Percentiles rank a stretch among this genome's conserved stretches.
These are phyloP conservation scores for Adansonia gregorii DNA, from an alignment of 441 rosid genomes.

Conservation along the genomic window DNA sequence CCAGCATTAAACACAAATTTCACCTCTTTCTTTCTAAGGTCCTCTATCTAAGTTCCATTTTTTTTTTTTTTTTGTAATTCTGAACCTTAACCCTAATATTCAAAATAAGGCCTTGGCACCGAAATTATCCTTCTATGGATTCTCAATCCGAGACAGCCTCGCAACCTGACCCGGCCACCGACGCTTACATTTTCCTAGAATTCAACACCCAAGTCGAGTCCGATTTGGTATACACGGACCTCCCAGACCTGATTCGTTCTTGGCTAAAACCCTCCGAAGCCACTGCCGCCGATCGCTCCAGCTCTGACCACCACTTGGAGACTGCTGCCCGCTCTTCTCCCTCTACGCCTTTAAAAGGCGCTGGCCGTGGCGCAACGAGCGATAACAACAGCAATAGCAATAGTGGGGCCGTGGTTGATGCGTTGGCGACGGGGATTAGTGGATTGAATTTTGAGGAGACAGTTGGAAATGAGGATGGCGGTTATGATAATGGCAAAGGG, in stretches of 20 bases:
- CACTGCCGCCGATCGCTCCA: slow-evolving; percentile 46
- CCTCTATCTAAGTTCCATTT: neutral
- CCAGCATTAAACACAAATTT: slow-evolving; percentile 11
- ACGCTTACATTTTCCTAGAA: slow-evolving; percentile 92
- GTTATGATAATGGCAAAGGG: slow-evolving; percentile 72
- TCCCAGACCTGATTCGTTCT: slow-evolving; percentile 58
- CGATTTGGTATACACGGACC: slow-evolving; percentile 89
- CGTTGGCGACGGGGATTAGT: slow-evolving; percentile 71
- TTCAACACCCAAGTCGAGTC: slow-evolving; percentile 95
- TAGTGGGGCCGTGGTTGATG: slow-evolving; percentile 56
- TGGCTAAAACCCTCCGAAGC: slow-evolving; percentile 95
- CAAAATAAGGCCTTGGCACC: slow-evolving; percentile 12
- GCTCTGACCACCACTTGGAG: slow-evolving; percentile 40
- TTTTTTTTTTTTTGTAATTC: neutral
- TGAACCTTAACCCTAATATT: slow-evolving; percentile 49
- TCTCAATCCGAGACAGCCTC: slow-evolving; percentile 89
- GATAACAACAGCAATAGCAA: slow-evolving; percentile 36
- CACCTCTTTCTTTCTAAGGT: neutral
- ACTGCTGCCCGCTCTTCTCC: slow-evolving; percentile 46
- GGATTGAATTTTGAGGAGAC: slow-evolving; percentile 92
- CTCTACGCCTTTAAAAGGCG: slow-evolving; percentile 43
- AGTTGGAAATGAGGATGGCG: slow-evolving; percentile 66
- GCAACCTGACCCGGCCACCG: slow-evolving; percentile 85
- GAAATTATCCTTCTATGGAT: slow-evolving; percentile 56
- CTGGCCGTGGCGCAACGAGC: slow-evolving; percentile 40